phyloP scores from a whole-genome alignment of 176 grass and related monocot species.

The Dendrocalamus sinicus region DNA sequence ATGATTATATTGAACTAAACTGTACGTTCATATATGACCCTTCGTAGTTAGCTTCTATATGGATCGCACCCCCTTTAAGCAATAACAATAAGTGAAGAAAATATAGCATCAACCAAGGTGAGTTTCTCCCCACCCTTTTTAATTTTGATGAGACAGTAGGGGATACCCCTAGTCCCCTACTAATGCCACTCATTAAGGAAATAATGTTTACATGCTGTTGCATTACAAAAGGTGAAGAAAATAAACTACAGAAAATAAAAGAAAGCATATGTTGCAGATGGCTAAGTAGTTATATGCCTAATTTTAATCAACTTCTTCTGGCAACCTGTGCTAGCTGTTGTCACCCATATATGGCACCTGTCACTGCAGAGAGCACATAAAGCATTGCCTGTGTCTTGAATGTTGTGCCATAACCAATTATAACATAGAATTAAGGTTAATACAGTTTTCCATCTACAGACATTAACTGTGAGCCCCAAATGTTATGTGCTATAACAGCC shows the following conservation, averaged over 20 bases:
- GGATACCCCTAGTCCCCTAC: not conserved
- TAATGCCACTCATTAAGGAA: not conserved
- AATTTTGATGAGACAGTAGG: conserved; percentile 3
- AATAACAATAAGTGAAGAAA: not conserved
- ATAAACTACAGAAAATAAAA: conserved; percentile 10
- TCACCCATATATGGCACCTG: not conserved
- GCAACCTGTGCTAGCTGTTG: not conserved
- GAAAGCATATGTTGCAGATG: not conserved
- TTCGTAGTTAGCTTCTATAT: not conserved
- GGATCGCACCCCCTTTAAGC: not conserved
- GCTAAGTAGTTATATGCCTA: not conserved
- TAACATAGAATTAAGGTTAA: conserved; percentile 4
- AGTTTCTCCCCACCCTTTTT: not conserved
- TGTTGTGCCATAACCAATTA: not conserved
- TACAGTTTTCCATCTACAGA: not conserved
- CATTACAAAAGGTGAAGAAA: conserved; percentile 21
- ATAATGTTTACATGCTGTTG: not conserved
- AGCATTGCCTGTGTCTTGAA: not conserved
- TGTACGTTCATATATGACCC: not conserved
- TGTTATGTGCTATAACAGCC: not conserved
- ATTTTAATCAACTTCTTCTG: conserved; percentile 1
- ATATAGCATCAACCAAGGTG: not conserved
- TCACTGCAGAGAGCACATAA: not conserved
- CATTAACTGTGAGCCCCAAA: conserved; percentile 7
- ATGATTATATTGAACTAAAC: not conserved